A percentile compares a stretch with the other conserved stretches of the same genome.
Evolutionary conservation across 768 basidiomycete species (phyloP).

Genomic region (Sporobolomyces roseus): DNA sequence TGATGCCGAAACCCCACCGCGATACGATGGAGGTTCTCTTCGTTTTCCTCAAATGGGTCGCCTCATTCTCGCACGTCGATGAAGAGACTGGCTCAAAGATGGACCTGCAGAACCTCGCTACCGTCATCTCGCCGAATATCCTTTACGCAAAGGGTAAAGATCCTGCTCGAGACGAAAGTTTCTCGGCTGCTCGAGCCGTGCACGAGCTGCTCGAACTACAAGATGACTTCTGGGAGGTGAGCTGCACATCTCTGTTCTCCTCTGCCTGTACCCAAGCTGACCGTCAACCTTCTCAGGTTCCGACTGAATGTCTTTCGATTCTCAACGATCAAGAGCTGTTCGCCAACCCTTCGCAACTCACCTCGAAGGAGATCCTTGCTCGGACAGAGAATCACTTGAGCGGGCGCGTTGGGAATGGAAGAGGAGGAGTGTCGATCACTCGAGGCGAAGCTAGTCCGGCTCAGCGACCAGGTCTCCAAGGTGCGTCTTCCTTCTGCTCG

Average conservation of each 20-base stretch:
- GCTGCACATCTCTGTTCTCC: background rate
- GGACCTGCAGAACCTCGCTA: constrained; percentile 92
- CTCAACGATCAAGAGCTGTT: constrained; percentile 91
- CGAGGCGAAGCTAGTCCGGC: constrained; percentile 22
- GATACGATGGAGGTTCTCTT: constrained; percentile 98
- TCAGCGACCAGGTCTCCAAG: constrained; percentile 29
- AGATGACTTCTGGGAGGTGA: constrained; percentile 83
- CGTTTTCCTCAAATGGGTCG: constrained; percentile 99
- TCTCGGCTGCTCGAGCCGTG: constrained; percentile 78
- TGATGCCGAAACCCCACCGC: constrained; percentile 87
- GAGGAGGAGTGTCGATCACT: constrained; percentile 16
- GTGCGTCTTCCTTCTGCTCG: background rate
- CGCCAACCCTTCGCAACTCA: constrained; percentile 76
- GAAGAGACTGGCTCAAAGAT: constrained; percentile 97
- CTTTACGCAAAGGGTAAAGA: constrained; percentile 73
- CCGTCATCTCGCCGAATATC: constrained; percentile 97
- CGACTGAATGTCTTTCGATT: constrained; percentile 78
- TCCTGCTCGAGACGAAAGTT: constrained; percentile 86
- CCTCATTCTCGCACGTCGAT: constrained; percentile 96
- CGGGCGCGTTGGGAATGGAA: background rate
- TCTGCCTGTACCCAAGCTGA: no score
- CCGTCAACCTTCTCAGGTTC: constrained; percentile 55
- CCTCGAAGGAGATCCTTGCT: constrained; percentile 91
- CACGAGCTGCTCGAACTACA: constrained; percentile 84
- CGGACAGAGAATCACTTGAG: constrained; percentile 61